These are phyloP conservation scores for Rubia occidens DNA, from an alignment of 305 asterid species.

Conservation along the genomic window DNA sequence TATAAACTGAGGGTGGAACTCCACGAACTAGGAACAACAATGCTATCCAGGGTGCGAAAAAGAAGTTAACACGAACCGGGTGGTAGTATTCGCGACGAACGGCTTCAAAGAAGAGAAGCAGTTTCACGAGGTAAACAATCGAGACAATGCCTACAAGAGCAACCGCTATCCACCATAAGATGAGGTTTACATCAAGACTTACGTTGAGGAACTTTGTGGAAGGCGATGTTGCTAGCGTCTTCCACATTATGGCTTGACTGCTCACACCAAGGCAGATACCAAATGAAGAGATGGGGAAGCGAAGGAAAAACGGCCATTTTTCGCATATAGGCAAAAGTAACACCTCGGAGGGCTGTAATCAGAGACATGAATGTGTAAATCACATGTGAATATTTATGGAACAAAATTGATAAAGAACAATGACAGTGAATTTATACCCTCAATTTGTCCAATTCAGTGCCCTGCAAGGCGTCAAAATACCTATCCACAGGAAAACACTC, in stretches of 20 bases:
- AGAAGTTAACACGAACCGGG: conserved; percentile 73
- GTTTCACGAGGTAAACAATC: conserved; percentile 34
- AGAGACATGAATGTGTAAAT: neutral
- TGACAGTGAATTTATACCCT: conserved; percentile 26
- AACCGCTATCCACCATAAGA: conserved; percentile 48
- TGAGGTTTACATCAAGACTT: conserved; percentile 37
- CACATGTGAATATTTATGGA: neutral
- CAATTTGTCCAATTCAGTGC: conserved; percentile 64
- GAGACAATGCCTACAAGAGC: conserved; percentile 34
- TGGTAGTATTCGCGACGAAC: conserved; percentile 81
- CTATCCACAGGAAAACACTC: conserved; percentile 42
- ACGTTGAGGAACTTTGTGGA: conserved; percentile 50
- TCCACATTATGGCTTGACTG: conserved; percentile 91
- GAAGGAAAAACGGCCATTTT: conserved; percentile 81
- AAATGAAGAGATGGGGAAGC: conserved; percentile 62
- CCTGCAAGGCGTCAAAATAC: conserved; percentile 73
- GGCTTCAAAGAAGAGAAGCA: conserved; percentile 70
- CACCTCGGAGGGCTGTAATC: conserved; percentile 56
- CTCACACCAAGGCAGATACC: conserved; percentile 74
- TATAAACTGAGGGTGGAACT: conserved; percentile 39
- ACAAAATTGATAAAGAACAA: neutral
- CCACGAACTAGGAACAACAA: conserved; percentile 53
- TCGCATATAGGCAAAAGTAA: conserved; percentile 55
- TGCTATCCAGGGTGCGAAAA: conserved; percentile 76
- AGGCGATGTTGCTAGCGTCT: conserved; percentile 39